Conservation (phyloP, 345 rosid genomes). For the Gossypium longicalyx region DNA sequence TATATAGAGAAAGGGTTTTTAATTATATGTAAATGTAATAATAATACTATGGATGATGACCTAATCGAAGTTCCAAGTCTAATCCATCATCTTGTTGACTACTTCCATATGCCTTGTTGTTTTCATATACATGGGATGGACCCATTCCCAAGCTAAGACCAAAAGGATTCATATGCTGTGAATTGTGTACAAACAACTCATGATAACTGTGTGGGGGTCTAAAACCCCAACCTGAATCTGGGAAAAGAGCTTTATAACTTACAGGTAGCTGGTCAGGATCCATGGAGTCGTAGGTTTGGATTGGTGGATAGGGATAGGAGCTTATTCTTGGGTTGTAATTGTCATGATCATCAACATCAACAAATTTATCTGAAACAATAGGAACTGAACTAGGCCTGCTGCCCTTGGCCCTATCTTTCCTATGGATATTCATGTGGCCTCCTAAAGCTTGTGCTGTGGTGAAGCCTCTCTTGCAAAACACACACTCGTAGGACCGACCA, state of each 20-base stretch:
- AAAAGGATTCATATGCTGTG: conserved; percentile 30
- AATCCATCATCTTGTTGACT: conserved; percentile 57
- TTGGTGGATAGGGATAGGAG: conserved; percentile 20
- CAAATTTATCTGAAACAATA: conserved; percentile 22
- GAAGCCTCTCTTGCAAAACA: conserved; percentile 89
- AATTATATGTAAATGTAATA: background rate
- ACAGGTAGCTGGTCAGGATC: conserved; percentile 19
- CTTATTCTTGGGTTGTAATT: conserved; percentile 11
- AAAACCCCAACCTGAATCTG: conserved; percentile 23
- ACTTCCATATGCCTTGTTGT: conserved; percentile 17
- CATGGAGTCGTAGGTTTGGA: conserved; percentile 24
- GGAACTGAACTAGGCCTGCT: conserved; percentile 23
- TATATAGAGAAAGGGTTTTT: background rate
- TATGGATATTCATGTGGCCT: conserved; percentile 93
- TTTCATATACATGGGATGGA: conserved; percentile 29
- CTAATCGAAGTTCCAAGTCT: conserved; percentile 94
- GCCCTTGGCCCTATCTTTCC: conserved; percentile 66
- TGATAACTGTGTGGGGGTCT: conserved; percentile 22
- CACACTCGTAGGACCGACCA: conserved; percentile 53
- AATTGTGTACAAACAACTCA: conserved; percentile 23
- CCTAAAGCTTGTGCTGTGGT: conserved; percentile 94
- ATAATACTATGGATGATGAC: conserved; percentile 35
- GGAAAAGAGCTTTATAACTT: conserved; percentile 34
- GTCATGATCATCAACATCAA: conserved; percentile 13
- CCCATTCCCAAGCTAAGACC: conserved; percentile 51